Conservation (phyloP, 2,329 filamentous ascomycete species). For the Thelonectria discophora region DNA sequence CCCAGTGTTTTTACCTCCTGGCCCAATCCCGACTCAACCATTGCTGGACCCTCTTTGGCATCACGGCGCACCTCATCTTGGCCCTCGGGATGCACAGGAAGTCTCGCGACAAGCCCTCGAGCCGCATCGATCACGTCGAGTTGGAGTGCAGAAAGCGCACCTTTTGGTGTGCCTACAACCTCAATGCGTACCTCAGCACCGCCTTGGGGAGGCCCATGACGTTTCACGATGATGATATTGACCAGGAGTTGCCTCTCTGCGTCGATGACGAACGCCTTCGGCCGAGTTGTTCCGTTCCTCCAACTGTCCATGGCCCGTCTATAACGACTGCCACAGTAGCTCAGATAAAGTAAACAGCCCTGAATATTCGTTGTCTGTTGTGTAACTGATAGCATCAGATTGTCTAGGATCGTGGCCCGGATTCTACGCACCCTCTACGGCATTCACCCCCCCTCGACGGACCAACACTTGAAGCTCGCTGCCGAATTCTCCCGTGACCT, state of each 20-base stretch:
- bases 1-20: conserved; percentile 56
- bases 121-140: conserved; percentile 34
- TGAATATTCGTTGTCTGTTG: no score
- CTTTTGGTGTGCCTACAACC: conserved; percentile 40
- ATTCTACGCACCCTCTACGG: no score
- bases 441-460: no score
- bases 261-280: conserved; percentile 30
- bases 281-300: conserved; percentile 31
- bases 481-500: conserved; percentile 41
- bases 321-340: no score
- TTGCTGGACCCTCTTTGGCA: conserved; percentile 58
- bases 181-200: conserved; percentile 38
- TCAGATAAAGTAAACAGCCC: conserved; percentile 41
- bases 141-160: conserved; percentile 37
- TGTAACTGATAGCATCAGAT: no score
- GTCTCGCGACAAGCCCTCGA: background rate
- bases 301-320: conserved; percentile 11
- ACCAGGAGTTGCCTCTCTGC: conserved; percentile 36
- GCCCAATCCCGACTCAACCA: conserved; percentile 57
- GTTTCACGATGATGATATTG: conserved; percentile 41
- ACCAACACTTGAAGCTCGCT: no score
- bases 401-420: no score
- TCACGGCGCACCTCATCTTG: conserved; percentile 49
- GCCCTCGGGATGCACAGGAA: conserved; percentile 46
- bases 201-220: conserved; percentile 36